These are phyloP conservation scores for Gillenia trifoliata DNA, from an alignment of 306 rosid genomes.

Conservation along the genomic window DNA sequence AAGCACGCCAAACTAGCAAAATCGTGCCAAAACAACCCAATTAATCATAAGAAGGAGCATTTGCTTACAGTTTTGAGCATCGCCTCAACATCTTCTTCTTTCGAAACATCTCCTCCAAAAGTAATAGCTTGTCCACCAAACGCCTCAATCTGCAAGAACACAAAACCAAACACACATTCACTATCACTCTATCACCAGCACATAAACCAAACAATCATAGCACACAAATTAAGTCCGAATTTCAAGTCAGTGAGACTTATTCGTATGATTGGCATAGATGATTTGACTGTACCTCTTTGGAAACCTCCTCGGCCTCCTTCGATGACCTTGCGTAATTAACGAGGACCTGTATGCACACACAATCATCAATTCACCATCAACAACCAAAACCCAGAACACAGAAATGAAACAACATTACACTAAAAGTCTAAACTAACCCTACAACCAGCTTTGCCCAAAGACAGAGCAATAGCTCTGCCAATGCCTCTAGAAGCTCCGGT, in stretches of 20 bases:
- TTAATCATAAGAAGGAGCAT: constrained; percentile 10
- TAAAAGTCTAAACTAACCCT: constrained; percentile 42
- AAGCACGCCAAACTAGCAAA: constrained; percentile 16
- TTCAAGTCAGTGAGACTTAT: background rate
- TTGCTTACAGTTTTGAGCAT: constrained; percentile 82
- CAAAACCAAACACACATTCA: background rate
- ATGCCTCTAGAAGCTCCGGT: constrained; percentile 97
- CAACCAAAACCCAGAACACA: background rate
- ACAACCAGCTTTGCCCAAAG: constrained; percentile 90
- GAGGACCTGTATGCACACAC: constrained; percentile 51
- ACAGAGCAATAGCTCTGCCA: constrained; percentile 76
- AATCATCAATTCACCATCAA: background rate
- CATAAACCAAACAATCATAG: background rate
- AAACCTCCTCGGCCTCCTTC: constrained; percentile 90
- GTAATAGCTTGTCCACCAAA: constrained; percentile 81
- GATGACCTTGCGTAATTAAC: constrained; percentile 92
- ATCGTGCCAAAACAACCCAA: constrained; percentile 20
- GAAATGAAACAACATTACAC: background rate
- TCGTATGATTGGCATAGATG: background rate
- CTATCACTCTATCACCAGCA: background rate
- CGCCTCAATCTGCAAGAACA: constrained; percentile 59
- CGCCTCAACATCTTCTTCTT: constrained; percentile 77
- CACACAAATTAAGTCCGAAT: background rate
- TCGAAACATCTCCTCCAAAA: constrained; percentile 88
- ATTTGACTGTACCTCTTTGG: constrained; percentile 60